These are phyloP conservation scores for Backusella macrospora DNA, from an alignment of 192 early-diverging fungal species.

Conservation along the genomic window DNA sequence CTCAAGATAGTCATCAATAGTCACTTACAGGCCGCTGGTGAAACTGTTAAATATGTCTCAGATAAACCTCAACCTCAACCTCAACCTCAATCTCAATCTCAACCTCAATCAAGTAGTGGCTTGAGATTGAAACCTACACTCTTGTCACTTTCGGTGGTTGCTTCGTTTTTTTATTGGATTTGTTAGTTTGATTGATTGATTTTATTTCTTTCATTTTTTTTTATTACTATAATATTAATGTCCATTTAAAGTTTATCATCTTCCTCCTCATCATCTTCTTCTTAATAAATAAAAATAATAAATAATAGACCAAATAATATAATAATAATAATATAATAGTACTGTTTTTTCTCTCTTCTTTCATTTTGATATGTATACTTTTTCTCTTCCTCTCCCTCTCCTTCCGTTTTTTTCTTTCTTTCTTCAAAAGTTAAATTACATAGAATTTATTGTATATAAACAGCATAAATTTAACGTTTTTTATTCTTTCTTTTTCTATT, in stretches of 20 bases:
- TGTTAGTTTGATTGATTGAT: neutral
- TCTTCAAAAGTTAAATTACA: too few species aligned
- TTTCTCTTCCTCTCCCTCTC: too few species aligned
- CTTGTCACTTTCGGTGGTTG: neutral
- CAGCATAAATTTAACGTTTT: neutral
- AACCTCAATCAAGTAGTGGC: neutral
- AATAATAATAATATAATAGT: conserved; percentile 1
- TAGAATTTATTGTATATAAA: too few species aligned
- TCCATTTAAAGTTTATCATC: too few species aligned
- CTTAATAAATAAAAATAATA: neutral
- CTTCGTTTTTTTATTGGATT: conserved; percentile 2
- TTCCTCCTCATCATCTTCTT: neutral
- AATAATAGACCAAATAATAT: neutral
- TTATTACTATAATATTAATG: neutral
- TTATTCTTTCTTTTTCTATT: conserved; percentile 27
- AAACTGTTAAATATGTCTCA: neutral
- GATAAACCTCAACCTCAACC: too few species aligned
- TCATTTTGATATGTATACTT: too few species aligned
- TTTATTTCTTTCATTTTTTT: neutral
- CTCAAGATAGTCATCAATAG: neutral
- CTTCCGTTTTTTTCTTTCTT: too few species aligned
- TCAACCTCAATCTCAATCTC: too few species aligned
- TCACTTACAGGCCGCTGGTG: neutral
- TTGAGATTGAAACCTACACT: neutral
- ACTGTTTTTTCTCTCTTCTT: too few species aligned